Evolutionary conservation across 345 rosid genomes (phyloP), one percentile per base, ranked within the genome.

Genomic region (Erodium maritimum): DNA sequence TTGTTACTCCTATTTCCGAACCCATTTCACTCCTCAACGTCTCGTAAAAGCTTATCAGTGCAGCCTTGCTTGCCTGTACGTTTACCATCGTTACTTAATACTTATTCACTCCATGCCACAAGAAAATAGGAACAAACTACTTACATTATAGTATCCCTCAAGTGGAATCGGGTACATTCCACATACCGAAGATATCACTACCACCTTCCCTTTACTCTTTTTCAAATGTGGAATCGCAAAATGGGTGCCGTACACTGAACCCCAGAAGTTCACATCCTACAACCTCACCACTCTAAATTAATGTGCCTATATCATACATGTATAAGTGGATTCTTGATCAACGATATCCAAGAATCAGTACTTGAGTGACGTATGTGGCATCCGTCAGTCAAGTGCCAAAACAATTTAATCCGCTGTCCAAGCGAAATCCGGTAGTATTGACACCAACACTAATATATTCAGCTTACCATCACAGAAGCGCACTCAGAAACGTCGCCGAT

Each of bases 221-320:
- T 73, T 68, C 17, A 84, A 77, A 61, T 86, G 77, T 0, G 87
- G 89, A 67, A 82, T 62, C 18, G 87, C 95, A 54, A 72, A 78
- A 22, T 68, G 62, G 33, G 85, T 70, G 24, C 72, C 61, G n/a
- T 80, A 78, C 13, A 74, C 86, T 0, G 82, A 68, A 17, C 88
- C 96, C 87, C 87, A 83, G 56, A 89, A 89, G 34, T 86, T 84
- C 5, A 65, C 74, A 29, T 84, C 87, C 88, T 85, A 4, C 7
- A 7, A 9, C 25, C 6, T 17, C 19, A 34, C 4, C 22, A 24
- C 20, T 22, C 21, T 20, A 45, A 21, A 55, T n/a, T n/a, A n/a
- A n/a, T n/a, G n/a, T n/a, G 21, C 22, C 33, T 6, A 5, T 17
- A 22, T 46, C n/a, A 29, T 22, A 17, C 33, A 61, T 55, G 19